Evolutionary conservation across 768 basidiomycete species (phyloP).

Genomic region (Psilocybe tampanensis): DNA sequence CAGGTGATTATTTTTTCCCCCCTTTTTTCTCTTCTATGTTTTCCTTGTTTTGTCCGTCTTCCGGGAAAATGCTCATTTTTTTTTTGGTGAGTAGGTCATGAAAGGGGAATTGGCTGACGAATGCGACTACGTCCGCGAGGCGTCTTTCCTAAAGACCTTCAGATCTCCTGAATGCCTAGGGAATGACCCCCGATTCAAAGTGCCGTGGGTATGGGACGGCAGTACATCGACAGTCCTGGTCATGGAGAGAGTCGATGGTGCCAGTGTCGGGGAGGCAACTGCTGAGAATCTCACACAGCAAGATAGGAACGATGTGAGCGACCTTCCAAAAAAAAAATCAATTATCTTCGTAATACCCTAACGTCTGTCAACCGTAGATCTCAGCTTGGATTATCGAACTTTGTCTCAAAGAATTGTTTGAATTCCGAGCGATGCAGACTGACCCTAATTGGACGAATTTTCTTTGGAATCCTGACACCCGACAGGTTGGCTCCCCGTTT

Average conservation of each 20-base stretch:
- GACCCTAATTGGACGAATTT: slow-evolving; percentile 99
- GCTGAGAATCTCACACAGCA: slow-evolving; percentile 57
- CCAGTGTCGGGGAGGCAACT: slow-evolving; percentile 72
- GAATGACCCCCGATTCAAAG: slow-evolving; percentile 67
- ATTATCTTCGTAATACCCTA: background rate
- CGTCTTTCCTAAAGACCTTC: slow-evolving; percentile 67
- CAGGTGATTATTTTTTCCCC: too few relatives aligned
- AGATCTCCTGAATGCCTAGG: slow-evolving; percentile 51
- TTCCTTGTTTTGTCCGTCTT: too few relatives aligned
- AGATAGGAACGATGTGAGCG: slow-evolving; percentile 74
- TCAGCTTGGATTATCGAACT: slow-evolving; percentile 80
- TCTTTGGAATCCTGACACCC: slow-evolving; percentile 73
- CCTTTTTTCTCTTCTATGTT: background rate
- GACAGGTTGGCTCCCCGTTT: slow-evolving; percentile 61
- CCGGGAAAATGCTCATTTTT: too few relatives aligned
- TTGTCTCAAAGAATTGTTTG: slow-evolving; percentile 88
- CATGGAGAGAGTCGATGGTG: slow-evolving; percentile 84
- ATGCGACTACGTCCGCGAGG: slow-evolving; percentile 89
- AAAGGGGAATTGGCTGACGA: slow-evolving; percentile 89
- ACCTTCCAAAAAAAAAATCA: too few relatives aligned
- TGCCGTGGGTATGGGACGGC: slow-evolving; percentile 85
- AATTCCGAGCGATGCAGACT: slow-evolving; percentile 94
- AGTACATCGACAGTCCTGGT: slow-evolving; percentile 85
- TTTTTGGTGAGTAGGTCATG: slow-evolving; percentile 40
- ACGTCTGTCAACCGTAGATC: slow-evolving; percentile 58